Evolutionary conservation across 2,329 filamentous ascomycete genomes (phyloP), one percentile per base, ranked within the genome.

Genomic region (Colletotrichum sp.): DNA sequence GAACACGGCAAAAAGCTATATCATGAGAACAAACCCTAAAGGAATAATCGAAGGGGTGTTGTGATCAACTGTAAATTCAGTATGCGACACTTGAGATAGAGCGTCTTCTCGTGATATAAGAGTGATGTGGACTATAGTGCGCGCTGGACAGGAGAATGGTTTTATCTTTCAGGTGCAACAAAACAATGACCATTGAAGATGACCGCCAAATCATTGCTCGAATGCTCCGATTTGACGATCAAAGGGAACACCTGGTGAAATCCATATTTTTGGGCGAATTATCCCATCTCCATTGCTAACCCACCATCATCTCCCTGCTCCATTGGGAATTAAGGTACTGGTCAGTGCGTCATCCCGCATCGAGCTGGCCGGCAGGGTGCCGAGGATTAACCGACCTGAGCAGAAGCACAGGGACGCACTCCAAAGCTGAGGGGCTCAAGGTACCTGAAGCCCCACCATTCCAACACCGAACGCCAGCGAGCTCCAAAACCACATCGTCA

Each of bases 401-500:
- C 68, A 63, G 28, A 63, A 70, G n/a, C 55, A 21, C 16, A 70
- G 36, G n/a, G 67, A 62, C 49, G 55, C 67, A 49, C 3, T 28
- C 62, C 63, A 52, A 26, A 66, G 24, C 39, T 36, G 68, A 70
- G 68, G 68, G 68, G 68, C 68, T 70, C 26, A 63, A 69, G 18
- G 57, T 63, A 70, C 57, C 68, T 63, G 49, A n/a, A 44, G 34
- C 52, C 52, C 34, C 71, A 34, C 63, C 71, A 30, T 36, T 34
- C 39, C 59, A 34, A 63, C 12, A 52, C 59, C 24, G 21, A 32
- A 44, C 18, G 34, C 63, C 52, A 72, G 34, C 63, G 28, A 68
- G 63, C 36, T 52, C 64, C 55, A 60, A 57, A 60, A 68, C 64
- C 36, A 49, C 28, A 60, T 60, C 34, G 36, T 52, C 52, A 69